A percentile compares a stretch with the other conserved stretches of the same genome.
Conservation (phyloP, 2,329 filamentous ascomycete genomes). For the Dothidotthia symphoricarpi region DNA sequence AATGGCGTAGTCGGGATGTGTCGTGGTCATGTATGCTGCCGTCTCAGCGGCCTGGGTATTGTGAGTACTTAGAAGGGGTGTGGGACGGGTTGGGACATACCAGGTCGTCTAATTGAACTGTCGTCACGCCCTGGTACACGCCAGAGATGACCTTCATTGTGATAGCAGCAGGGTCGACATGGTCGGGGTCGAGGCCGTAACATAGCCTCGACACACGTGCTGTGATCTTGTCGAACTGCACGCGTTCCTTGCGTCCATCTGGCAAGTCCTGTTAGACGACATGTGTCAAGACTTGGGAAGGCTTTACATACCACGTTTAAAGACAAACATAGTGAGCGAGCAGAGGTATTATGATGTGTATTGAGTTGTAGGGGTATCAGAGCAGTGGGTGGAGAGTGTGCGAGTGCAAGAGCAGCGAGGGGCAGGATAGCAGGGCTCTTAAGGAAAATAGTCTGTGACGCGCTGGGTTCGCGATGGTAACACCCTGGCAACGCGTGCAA, state of each 20-base stretch:
- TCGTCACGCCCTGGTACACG: slow-evolving; percentile 97
- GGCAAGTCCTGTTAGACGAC: slow-evolving; percentile 12
- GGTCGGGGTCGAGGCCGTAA: slow-evolving; percentile 92
- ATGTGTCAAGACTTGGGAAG: slow-evolving; percentile 9
- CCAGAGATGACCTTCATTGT: slow-evolving; percentile 99
- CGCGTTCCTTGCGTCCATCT: slow-evolving; percentile 99
- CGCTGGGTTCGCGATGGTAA: slow-evolving; percentile 3
- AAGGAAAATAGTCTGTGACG: slow-evolving; percentile 9
- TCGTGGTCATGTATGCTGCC: slow-evolving; percentile 99
- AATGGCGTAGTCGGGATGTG: slow-evolving; percentile 97
- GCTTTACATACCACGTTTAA: slow-evolving; percentile 43
- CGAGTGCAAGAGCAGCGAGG: slow-evolving; percentile 19
- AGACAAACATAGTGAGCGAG: slow-evolving; percentile 42
- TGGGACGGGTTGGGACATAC: slow-evolving; percentile 56
- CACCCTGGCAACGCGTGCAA: slow-evolving; percentile 20
- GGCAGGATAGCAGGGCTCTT: slow-evolving; percentile 28
- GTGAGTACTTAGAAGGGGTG: slow-evolving; percentile 17
- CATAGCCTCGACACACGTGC: slow-evolving; percentile 95
- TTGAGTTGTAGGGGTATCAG: slow-evolving; percentile 31
- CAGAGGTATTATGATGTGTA: slow-evolving; percentile 21
- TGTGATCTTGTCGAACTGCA: slow-evolving; percentile 99
- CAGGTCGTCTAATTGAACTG: slow-evolving; percentile 92
- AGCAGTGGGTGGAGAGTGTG: slow-evolving; percentile 21
- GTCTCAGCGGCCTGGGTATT: slow-evolving; percentile 83
- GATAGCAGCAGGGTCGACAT: slow-evolving; percentile 96